A percentile compares a stretch with the other conserved stretches of the same genome.
Conservation (phyloP, 768 basidiomycete species). For the Boletus sensibilis region DNA sequence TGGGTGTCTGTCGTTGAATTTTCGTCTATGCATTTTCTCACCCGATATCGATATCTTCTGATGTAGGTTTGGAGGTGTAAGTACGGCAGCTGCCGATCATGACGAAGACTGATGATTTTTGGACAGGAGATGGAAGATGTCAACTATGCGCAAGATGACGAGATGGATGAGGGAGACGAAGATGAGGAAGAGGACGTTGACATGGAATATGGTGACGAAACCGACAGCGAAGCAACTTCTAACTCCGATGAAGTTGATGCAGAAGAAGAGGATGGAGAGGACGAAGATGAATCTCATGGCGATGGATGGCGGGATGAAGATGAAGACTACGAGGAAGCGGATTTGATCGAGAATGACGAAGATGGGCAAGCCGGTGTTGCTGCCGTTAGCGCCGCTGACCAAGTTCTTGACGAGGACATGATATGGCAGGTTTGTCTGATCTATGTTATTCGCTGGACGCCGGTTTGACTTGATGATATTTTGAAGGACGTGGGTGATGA, state of each 20-base stretch:
- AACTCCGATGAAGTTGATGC: conserved; percentile 69
- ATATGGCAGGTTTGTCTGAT: conserved; percentile 52
- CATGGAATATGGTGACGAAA: conserved; percentile 84
- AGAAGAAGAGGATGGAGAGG: conserved; percentile 62
- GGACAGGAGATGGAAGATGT: conserved; percentile 82
- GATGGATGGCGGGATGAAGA: conserved; percentile 58
- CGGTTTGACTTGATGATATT: conserved; percentile 8
- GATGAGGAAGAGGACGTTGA: conserved; percentile 83
- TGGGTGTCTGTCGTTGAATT: conserved; percentile 35
- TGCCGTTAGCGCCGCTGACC: conserved; percentile 50
- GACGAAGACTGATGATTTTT: conserved; percentile 17
- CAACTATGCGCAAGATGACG: conserved; percentile 64
- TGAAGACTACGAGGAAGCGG: conserved; percentile 61
- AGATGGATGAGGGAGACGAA: conserved; percentile 80
- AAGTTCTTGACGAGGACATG: conserved; percentile 50
- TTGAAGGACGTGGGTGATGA: conserved; percentile 55
- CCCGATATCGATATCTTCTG: background rate
- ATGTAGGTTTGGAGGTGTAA: conserved; percentile 71
- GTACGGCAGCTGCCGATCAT: conserved; percentile 30
- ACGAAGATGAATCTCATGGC: conserved; percentile 44
- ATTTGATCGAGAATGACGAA: conserved; percentile 60
- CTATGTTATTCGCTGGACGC: background rate
- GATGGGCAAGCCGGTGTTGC: conserved; percentile 46
- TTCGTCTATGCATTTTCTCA: conserved; percentile 7
- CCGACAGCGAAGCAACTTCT: conserved; percentile 79